A percentile compares a stretch with the other conserved stretches of the same genome.
Evolutionary conservation across 2,329 filamentous ascomycete genomes (phyloP).

Genomic region (Samsoniella hepiali): DNA sequence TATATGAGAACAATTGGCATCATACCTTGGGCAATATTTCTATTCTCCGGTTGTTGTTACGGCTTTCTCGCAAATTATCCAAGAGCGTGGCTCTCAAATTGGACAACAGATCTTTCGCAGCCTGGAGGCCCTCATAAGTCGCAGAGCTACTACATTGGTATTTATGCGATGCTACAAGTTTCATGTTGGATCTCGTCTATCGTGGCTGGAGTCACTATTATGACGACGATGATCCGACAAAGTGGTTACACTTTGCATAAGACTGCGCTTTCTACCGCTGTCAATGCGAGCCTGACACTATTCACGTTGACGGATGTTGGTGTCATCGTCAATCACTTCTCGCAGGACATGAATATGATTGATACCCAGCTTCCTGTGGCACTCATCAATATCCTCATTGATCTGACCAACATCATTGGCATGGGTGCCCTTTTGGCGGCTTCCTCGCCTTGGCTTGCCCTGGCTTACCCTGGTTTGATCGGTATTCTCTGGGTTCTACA

Average conservation of each 20-base stretch:
- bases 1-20: too few species aligned
- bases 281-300: slow-evolving; percentile 37
- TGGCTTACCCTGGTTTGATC: slow-evolving; percentile 45
- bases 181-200: neutral
- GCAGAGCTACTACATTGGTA: neutral
- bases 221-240: neutral
- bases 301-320: slow-evolving; percentile 42
- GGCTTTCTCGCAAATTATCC: too few species aligned
- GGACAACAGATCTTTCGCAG: too few species aligned
- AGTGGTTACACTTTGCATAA: slow-evolving; percentile 19
- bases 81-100: too few species aligned
- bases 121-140: too few species aligned
- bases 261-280: too few species aligned
- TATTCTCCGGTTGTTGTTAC: too few species aligned
- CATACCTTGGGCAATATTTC: too few species aligned
- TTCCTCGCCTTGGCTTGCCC: slow-evolving; percentile 38
- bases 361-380: slow-evolving; percentile 38
- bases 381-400: slow-evolving; percentile 28
- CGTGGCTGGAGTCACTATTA: neutral
- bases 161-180: neutral
- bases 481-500: slow-evolving; percentile 46
- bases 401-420: slow-evolving; percentile 29
- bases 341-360: slow-evolving; percentile 42
- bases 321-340: slow-evolving; percentile 42
- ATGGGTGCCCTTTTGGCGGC: slow-evolving; percentile 42